phyloP scores from a whole-genome alignment of 1,284 basidiomycete species.

The Wallemia ichthyophaga region DNA sequence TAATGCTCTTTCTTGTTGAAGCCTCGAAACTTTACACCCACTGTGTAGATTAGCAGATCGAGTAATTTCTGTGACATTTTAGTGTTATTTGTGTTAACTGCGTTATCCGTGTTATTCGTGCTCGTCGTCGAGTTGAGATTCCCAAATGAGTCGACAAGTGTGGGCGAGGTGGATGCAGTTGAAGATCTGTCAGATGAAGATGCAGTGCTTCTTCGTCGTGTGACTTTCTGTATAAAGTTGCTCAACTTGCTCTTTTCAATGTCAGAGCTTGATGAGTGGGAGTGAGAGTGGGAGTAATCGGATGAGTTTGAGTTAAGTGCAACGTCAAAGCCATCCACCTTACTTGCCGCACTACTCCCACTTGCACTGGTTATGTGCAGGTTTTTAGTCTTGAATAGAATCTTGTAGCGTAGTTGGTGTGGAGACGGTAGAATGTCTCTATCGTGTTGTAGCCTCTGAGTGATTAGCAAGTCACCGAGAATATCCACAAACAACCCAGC shows the following conservation, averaged over 20 bases:
- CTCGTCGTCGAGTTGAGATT: neutral
- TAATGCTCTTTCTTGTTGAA: conserved; percentile 73
- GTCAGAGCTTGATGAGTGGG: conserved; percentile 1
- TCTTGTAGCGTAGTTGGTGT: conserved; percentile 43
- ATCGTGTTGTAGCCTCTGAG: conserved; percentile 20
- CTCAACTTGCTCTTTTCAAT: neutral
- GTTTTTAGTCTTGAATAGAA: conserved; percentile 37
- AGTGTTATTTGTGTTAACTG: conserved; percentile 9
- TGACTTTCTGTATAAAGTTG: neutral
- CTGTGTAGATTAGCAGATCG: conserved; percentile 64
- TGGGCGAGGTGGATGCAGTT: neutral
- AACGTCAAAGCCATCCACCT: no score
- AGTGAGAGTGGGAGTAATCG: conserved; percentile 1
- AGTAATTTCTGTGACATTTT: conserved; percentile 46
- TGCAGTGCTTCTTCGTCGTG: neutral
- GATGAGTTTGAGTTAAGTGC: neutral
- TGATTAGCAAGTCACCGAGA: conserved; percentile 46
- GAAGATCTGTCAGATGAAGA: neutral
- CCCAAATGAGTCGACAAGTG: neutral
- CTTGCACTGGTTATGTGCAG: no score
- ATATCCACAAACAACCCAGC: conserved; percentile 44
- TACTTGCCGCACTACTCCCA: no score
- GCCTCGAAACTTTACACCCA: conserved; percentile 80
- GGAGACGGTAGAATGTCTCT: conserved; percentile 43
- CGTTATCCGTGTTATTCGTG: neutral